Evolutionary conservation across 768 basidiomycete species (phyloP), one percentile per base, ranked within the genome.

Genomic region (Punctularia strigosozonata): DNA sequence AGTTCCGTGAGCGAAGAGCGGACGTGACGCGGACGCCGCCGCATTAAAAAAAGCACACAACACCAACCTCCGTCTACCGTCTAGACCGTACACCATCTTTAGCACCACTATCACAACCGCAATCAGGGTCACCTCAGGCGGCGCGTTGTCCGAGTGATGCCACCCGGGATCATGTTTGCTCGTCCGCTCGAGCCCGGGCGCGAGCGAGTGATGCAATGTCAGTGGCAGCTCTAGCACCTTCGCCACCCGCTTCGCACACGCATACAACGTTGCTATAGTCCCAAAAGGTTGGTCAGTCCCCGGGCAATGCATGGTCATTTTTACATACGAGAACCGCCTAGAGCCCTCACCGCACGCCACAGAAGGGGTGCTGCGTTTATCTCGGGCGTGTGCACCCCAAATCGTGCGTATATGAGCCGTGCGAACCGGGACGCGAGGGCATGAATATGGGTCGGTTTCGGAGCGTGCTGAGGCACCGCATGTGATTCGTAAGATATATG

Each of bases 21-120:
- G 26, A 24, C 13, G 32, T 21, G 2, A 7, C 25, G 32, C 4
- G 31, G 21, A 14, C 19, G 19, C 18, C 20, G 2, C 7, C 13
- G 5, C 6, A 26, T 2, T 18, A 31, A 37, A 28, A 40, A 34
- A 19, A 5, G 5, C 14, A 19, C 6, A 28, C 7, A 15, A n/a
- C 3, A 45, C 61, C 43, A 52, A 77, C 83, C 84, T 71, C 38
- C 49, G 40, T 45, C 61, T 62, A 21, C 77, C 85, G 53, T 91
- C 88, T 21, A 91, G 52, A 1, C 89, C 91, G 50, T 91, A 91
- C 19, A 79, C 71, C 68, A 94, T 68, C 61, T 91, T 92, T 48
- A 91, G 63, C 25, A 78, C 76, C 8, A 88, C 66, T 10, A 90
- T 65, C 35, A 71, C 69, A 12, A 63, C 64, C 2, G 71, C 75